A percentile compares a stretch with the other conserved stretches of the same genome.
phyloP scores from a whole-genome alignment of 208 protist species.

The Angomonas deanei region DNA sequence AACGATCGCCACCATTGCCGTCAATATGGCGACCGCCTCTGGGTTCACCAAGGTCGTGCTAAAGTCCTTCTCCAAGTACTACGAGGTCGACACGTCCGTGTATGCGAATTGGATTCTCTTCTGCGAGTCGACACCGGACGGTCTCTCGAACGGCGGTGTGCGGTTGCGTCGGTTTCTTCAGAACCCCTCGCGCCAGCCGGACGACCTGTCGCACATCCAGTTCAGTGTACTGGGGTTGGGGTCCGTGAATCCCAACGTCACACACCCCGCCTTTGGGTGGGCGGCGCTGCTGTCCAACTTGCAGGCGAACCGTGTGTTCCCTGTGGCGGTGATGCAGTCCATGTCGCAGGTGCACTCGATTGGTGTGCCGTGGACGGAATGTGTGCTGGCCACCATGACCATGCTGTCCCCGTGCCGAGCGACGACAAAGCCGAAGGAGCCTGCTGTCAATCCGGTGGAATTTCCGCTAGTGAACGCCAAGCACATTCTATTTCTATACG shows the following conservation, averaged over 20 bases:
- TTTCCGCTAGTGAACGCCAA: background rate
- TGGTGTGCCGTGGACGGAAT: constrained; percentile 40
- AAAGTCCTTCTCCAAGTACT: constrained; percentile 22
- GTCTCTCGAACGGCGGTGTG: constrained; percentile 20
- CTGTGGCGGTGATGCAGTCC: constrained; percentile 35
- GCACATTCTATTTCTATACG: constrained; percentile 51
- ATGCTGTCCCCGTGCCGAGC: constrained; percentile 12
- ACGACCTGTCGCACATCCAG: constrained; percentile 27
- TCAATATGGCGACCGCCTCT: constrained; percentile 16
- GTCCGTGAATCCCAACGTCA: constrained; percentile 10
- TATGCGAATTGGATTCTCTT: constrained; percentile 37
- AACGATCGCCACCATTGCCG: constrained; percentile 32
- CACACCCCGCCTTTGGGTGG: constrained; percentile 29
- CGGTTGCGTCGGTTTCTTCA: constrained; percentile 31
- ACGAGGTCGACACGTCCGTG: constrained; percentile 14
- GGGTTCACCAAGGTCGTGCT: constrained; percentile 25
- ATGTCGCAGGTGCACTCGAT: constrained; percentile 45
- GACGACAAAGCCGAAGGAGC: background rate
- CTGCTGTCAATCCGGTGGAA: background rate
- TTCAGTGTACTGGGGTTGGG: constrained; percentile 43
- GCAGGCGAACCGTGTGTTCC: constrained; percentile 51
- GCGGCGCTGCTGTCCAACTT: constrained; percentile 22
- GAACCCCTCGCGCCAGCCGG: constrained; percentile 23
- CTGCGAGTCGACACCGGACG: constrained; percentile 29
- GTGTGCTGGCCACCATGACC: constrained; percentile 29